Percentiles rank a stretch among this genome's conserved stretches.
Conservation (phyloP, 306 rosid genomes). For the Citrullus colocynthis region DNA sequence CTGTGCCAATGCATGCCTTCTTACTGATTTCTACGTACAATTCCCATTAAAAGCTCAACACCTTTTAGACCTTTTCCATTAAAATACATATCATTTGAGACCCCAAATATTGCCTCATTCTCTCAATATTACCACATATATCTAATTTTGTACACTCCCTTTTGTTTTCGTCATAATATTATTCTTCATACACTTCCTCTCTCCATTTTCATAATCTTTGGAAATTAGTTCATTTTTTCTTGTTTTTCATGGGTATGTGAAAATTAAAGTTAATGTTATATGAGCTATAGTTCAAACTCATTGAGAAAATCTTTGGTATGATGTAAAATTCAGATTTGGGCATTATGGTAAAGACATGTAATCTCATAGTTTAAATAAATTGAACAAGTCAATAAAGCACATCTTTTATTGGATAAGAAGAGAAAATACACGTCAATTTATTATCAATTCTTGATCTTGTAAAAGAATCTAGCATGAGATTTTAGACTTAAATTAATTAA, state of each 20-base stretch:
- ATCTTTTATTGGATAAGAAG: background rate
- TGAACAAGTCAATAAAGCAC: background rate
- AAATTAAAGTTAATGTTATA: too few species aligned
- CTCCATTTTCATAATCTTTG: too few species aligned
- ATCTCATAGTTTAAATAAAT: background rate
- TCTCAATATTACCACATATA: background rate
- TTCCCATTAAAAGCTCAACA: background rate
- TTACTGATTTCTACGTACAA: background rate
- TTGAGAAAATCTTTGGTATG: background rate
- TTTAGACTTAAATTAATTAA: background rate
- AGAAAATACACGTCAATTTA: too few species aligned
- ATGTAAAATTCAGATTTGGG: background rate
- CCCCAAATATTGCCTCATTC: background rate
- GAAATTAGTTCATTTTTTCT: too few species aligned
- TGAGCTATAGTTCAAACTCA: too few species aligned
- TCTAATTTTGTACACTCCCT: background rate
- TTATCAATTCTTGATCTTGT: background rate
- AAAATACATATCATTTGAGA: background rate
- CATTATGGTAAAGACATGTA: background rate
- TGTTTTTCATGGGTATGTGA: too few species aligned
- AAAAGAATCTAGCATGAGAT: background rate
- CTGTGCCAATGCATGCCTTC: background rate
- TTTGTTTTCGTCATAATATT: background rate
- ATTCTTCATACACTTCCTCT: too few species aligned
- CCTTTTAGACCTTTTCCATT: background rate